Evolutionary conservation across 495 filamentous ascomycete species (phyloP), one percentile per base, ranked within the genome.

Genomic region (Penicillium riverlandense): DNA sequence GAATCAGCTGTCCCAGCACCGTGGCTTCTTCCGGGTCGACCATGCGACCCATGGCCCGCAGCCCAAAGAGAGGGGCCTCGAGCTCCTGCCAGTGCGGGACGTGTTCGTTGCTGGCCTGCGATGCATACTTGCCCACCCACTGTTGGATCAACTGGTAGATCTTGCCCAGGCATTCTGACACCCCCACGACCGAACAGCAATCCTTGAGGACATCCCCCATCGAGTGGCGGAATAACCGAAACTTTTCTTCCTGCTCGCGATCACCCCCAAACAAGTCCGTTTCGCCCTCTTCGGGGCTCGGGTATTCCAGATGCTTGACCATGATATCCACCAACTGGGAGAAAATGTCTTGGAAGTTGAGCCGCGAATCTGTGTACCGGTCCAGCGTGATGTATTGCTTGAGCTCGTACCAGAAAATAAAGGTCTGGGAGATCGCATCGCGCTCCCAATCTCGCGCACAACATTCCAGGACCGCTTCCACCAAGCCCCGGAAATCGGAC

Each of bases 151-250:
- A 68, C 5, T 83, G 69, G 55, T 89, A 88, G 3, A 92, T 82
- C 62, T 97, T 97, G 41, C 77, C 75, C 36, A 99, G 77, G 49
- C 92, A 97, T 38, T 94, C 87, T 0, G 86, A 79, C 29, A 91
- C 84, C 9, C 90, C 90, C 59, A 99, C 90, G 13, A 99, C 90
- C 52, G 95, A 84, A 64, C 92, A 97, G 42, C 89, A 88, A 58
- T 97, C 92, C 68, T 99, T 99, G 34, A 99, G 78, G 3, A 96
- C 92, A 63, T 99, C 92, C 12, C 92, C 92, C 90, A 97, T 99
- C 22, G 85, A 77, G 61, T 99, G 92, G 47, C 92, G 74, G 71
- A 96, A 97, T 56, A 95, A 87, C 34, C 92, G 82, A 71, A 97
- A 99, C 56, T 92, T 96, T 55, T 99, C 92, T 60, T 99, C 92